phyloP scores from a whole-genome alignment of 257 asterid species.

The Primulina eburnea region DNA sequence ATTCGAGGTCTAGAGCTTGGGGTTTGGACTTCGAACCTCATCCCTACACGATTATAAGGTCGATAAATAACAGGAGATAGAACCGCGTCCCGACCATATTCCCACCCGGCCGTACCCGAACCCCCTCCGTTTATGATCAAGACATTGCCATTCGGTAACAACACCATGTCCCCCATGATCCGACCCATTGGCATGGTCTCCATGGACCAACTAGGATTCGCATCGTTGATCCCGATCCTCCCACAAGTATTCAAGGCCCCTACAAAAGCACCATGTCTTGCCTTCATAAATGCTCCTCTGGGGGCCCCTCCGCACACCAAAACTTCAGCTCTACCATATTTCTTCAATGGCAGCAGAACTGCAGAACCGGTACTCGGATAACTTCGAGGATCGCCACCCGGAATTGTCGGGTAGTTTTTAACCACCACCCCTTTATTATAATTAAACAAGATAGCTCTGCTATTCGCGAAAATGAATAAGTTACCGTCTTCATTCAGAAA shows the following conservation, averaged over 20 bases:
- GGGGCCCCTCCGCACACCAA: constrained; percentile 62
- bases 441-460: constrained; percentile 43
- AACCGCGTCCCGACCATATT: constrained; percentile 40
- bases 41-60: constrained; percentile 12
- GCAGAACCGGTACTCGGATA: constrained; percentile 69
- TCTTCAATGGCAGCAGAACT: constrained; percentile 48
- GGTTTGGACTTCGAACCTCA: constrained; percentile 18
- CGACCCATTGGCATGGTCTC: constrained; percentile 53
- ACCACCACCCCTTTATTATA: constrained; percentile 24
- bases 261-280: constrained; percentile 30
- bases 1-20: constrained; percentile 23
- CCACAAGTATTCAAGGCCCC: constrained; percentile 51
- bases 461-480: constrained; percentile 51
- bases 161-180: constrained; percentile 63
- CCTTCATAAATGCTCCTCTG: constrained; percentile 35
- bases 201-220: constrained; percentile 43
- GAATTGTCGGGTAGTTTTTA: constrained; percentile 32
- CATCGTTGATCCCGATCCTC: constrained; percentile 40
- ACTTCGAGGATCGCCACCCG: constrained; percentile 56
- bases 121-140: constrained; percentile 54
- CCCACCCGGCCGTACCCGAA: constrained; percentile 52
- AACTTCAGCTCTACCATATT: constrained; percentile 28
- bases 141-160: constrained; percentile 43
- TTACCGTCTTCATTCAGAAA: constrained; percentile 50
- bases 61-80: constrained; percentile 30